A percentile compares a stretch with the other conserved stretches of the same genome.
Evolutionary conservation across 306 rosid genomes (phyloP).

Genomic region (Coriaria nepalensis): DNA sequence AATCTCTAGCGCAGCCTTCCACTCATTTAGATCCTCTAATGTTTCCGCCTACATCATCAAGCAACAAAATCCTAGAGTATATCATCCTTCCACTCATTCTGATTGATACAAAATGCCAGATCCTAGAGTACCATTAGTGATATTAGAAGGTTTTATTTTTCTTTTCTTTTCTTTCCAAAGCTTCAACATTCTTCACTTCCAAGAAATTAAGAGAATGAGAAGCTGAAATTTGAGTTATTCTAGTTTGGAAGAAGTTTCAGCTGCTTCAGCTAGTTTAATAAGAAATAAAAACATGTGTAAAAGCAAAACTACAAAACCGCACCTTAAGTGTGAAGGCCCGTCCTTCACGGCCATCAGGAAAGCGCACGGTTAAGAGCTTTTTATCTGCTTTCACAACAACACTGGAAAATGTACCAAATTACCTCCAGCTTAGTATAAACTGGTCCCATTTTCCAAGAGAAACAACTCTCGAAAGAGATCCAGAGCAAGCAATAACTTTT

Average conservation of each 20-base stretch:
- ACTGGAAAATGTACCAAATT: constrained; percentile 36
- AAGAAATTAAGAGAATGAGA: too few species aligned
- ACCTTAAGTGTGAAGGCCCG: constrained; percentile 96
- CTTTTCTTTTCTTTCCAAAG: too few species aligned
- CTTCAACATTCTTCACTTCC: too few species aligned
- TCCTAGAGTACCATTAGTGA: too few species aligned
- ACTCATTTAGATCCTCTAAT: constrained; percentile 69
- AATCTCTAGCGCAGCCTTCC: constrained; percentile 89
- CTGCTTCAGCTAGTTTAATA: neutral
- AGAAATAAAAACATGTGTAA: neutral
- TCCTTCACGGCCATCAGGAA: constrained; percentile 96
- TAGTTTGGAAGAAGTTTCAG: constrained; percentile 3
- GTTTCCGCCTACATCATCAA: constrained; percentile 71
- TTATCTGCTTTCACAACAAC: constrained; percentile 87
- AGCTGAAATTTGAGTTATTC: too few species aligned
- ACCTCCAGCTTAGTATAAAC: constrained; percentile 22
- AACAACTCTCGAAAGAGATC: too few species aligned
- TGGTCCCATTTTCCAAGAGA: constrained; percentile 7
- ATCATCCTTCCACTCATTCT: too few species aligned
- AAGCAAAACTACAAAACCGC: constrained; percentile 11
- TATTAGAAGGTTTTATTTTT: too few species aligned
- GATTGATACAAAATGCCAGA: too few species aligned
- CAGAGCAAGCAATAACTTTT: neutral
- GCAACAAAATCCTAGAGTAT: constrained; percentile 19
- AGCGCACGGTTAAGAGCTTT: constrained; percentile 83